Evolutionary conservation across 208 protist species (phyloP), one percentile per base, ranked within the genome.

Genomic region (Phytomonas sp.): DNA sequence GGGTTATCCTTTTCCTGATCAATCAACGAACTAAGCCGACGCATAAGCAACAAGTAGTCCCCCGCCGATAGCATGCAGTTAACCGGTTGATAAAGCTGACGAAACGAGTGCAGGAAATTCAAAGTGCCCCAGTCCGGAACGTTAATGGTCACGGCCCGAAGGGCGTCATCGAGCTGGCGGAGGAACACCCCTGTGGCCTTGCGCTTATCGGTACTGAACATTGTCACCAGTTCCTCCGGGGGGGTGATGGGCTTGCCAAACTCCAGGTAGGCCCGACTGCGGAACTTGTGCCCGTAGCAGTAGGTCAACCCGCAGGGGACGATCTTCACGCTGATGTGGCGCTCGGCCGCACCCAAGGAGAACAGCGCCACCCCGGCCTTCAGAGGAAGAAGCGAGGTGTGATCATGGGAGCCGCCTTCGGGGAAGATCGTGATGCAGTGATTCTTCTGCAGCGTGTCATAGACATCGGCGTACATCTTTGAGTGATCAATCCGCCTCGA

Each of bases 401-500:
- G 80, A 70, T 98, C 97, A 75, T 98, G 97, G 26, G 94, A 98
- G 52, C 97, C 97, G 65, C 97, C 97, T 75, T 98, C 95, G 10
- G 97, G 97, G 78, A 98, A 98, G 70, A 98, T 98, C 65, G 94
- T 95, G 66, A 98, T 93, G 80, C 88, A 92, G 49, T 91, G 82
- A 61, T 85, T 82, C 12, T 83, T 83, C 56, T 84, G 77, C 36
- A 97, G 74, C 0, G 89, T 95, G 56, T 94, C 80, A 75, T 96
- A 97, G 40, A 97, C 89, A 64, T 87, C 74, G 10, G 92, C 82
- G 67, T 94, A 98, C 82, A 98, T 94, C 45, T 84, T 78, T 4
- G 81, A 87, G 67, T 98, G 95, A 77, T 98, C 94, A 71, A 98
- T 88, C 60, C 94, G 93, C 34, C 77, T 81, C 26, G 87, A 93